Evolutionary conservation across 192 early-diverging fungal species (phyloP), one percentile per base, ranked within the genome.

Genomic region (Gryganskiella cystojenkinii): DNA sequence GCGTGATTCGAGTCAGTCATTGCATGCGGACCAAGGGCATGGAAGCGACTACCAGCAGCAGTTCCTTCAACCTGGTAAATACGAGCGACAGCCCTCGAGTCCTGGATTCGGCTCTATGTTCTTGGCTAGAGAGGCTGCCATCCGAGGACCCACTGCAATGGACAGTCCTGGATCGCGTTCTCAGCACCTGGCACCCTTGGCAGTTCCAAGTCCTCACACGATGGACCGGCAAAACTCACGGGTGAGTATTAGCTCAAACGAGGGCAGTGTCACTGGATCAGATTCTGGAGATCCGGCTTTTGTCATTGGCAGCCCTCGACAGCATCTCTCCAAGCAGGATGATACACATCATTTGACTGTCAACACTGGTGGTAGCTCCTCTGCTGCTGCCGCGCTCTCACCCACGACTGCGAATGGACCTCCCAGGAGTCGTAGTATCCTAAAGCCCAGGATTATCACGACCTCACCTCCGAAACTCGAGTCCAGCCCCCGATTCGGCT

Each of bases 71-170:
- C 74, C 74, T 51, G 67, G 60, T 0, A 78, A 55, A 28, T 78
- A 78, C 24, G 74, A 78, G 30, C 43, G 61, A 1, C 74, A 57
- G n/a, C 74, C 74, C 0, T 3, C n/a, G 9, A 78, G 74, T 42
- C 74, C 74, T 19, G 74, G 74, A n/a, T 78, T 78, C 43, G 74
- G 74, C 0, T 69, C 74, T 3, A 78, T 78, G 74, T 78, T 69
- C 28, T 44, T 78, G 40, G 74, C 60, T 1, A 49, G 67, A 53
- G 66, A 78, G 28, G 74, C 74, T 7, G 74, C 74, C 5, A 11
- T 78, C 9, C 30, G 47, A 56, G 51, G 51, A 1, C 56, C 61
- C 37, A 9, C 37, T 9, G 37, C 7, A 40, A 13, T 40, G 37
- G 37, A 22, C 40, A 61, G 22, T n/a, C 3, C 10, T 54, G 61